A percentile compares a stretch with the other conserved stretches of the same genome.
Conservation (phyloP, 352 stramenopile genomes). For the Globisporangium rhizosaccharum region DNA sequence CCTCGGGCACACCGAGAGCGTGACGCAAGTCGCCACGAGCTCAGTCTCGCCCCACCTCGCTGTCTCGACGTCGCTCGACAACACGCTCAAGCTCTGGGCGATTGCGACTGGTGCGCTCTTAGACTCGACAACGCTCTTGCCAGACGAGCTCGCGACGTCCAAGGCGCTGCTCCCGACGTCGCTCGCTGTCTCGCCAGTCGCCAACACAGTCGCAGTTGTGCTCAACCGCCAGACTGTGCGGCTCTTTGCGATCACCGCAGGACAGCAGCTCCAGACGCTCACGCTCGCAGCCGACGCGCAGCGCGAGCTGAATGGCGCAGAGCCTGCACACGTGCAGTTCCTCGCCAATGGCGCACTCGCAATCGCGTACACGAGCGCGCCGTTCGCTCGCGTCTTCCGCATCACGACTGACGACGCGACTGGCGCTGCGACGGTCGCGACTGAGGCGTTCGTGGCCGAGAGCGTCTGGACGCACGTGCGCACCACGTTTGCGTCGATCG, state of each 20-base stretch:
- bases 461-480: constrained; percentile 38
- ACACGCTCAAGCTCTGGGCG: constrained; percentile 78
- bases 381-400: constrained; percentile 57
- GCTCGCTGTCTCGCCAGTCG: constrained; percentile 44
- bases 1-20: constrained; percentile 63
- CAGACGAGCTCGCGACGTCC: constrained; percentile 18
- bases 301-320: constrained; percentile 31
- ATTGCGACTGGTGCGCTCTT: constrained; percentile 44
- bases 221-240: constrained; percentile 40
- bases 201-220: constrained; percentile 53
- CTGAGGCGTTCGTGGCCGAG: constrained; percentile 11
- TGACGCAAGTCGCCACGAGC: constrained; percentile 56
- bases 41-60: constrained; percentile 37
- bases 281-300: constrained; percentile 19
- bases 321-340: constrained; percentile 49
- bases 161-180: constrained; percentile 55
- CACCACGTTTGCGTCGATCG: constrained; percentile 39
- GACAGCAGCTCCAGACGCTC: constrained; percentile 22
- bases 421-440: not conserved
- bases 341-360: constrained; percentile 33
- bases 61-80: constrained; percentile 75
- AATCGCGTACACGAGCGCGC: constrained; percentile 56
- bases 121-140: constrained; percentile 43
- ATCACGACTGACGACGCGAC: constrained; percentile 26
- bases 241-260: constrained; percentile 51